Evolutionary conservation across 2,329 filamentous ascomycete species (phyloP), one percentile per base, ranked within the genome.

Genomic region (Neopestalotiopsis rosae): DNA sequence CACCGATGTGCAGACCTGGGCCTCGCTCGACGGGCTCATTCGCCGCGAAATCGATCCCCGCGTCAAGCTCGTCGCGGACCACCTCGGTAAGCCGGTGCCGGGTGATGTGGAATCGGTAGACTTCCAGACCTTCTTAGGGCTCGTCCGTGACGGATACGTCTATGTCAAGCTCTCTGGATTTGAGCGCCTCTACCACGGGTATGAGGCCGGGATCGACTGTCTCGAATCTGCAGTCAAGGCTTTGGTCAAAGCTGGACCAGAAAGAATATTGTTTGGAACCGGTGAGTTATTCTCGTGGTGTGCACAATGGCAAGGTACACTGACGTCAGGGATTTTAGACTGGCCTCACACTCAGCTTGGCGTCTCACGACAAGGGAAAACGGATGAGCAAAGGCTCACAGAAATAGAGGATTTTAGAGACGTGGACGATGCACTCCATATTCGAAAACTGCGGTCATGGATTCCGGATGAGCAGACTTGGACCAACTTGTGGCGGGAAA

Each of bases 81-180:
- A 52, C 62, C 45, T 49, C 42, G 38, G 62, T 4, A 42, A 42
- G 38, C 32, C 42, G 5, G 20, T 52, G 10, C 62, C 40, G n/a
- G 62, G 62, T n/a, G 62, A 65, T 28, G 62, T 49, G 40, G 10
- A 45, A 24, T 12, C 20, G 5, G 4, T 6, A 5, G 62, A 65
- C 13, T 65, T 52, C 14, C 62, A 65, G 30, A 24, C 28, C 5
- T 65, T 65, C 62, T 28, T 65, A 17, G 30, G 30, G 42, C 62
- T 65, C 14, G 42, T 65, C 12, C 17, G 20, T 10, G 62, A 65
- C 30, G 42, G 62, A 1, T 65, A 56, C 30, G 42, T 65, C 14
- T 65, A 65, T 24, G 62, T 65, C n/a, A 65, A 65, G 42, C 62
- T 65, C 10, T 65, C 62, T 13, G 62, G 62, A 6, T 65, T 52